A percentile compares a stretch with the other conserved stretches of the same genome.
These are phyloP conservation scores for Chamaecrista fasciculata DNA, from an alignment of 306 rosid species.

Conservation along the genomic window DNA sequence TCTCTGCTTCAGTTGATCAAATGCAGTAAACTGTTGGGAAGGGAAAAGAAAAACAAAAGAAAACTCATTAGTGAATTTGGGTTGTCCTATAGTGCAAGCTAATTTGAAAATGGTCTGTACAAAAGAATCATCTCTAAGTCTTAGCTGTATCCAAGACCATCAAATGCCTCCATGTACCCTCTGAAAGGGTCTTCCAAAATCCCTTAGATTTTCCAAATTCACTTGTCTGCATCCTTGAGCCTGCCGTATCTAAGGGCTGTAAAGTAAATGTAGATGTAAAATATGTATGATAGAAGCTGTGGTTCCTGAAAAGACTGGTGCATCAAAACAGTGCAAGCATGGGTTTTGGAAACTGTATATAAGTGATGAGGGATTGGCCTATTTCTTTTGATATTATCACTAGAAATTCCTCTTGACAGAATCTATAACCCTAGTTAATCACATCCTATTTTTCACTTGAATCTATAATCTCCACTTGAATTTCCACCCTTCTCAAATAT, in stretches of 20 bases:
- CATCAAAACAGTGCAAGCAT: conserved; percentile 3
- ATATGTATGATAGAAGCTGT: conserved; percentile 8
- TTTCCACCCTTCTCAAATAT: too few species aligned
- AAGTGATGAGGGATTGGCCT: background rate
- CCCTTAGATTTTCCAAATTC: conserved; percentile 96
- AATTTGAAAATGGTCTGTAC: conserved; percentile 23
- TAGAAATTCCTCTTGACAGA: background rate
- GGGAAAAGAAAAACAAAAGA: conserved; percentile 4
- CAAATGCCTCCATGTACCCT: conserved; percentile 87
- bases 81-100: conserved; percentile 5
- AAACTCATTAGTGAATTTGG: too few species aligned
- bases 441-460: too few species aligned
- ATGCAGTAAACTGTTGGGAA: conserved; percentile 74
- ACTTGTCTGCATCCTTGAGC: conserved; percentile 95
- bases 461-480: too few species aligned
- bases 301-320: background rate
- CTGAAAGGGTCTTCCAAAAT: conserved; percentile 83
- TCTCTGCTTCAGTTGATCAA: conserved; percentile 82
- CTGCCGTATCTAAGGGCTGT: conserved; percentile 91
- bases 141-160: conserved; percentile 59
- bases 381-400: conserved; percentile 3
- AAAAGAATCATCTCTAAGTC: conserved; percentile 13
- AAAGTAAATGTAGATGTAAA: conserved; percentile 31
- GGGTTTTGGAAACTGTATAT: background rate
- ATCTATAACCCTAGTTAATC: background rate